These are phyloP conservation scores for Solanum hybrid DNA, from an alignment of 305 asterid species.

Conservation along the genomic window DNA sequence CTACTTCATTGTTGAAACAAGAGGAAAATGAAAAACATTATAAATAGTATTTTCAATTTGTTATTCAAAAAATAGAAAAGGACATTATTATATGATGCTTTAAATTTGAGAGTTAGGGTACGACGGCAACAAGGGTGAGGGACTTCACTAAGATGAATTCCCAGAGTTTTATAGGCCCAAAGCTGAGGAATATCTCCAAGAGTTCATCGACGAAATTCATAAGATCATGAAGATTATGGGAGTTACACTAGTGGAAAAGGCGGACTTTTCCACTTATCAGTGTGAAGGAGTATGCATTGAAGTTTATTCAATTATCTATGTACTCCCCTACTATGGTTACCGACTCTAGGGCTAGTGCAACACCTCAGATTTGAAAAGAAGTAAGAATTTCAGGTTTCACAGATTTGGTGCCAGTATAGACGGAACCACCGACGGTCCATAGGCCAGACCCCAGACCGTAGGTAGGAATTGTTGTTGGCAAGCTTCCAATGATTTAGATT, in stretches of 20 bases:
- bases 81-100: background rate
- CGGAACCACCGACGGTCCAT: background rate
- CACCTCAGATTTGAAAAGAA: background rate
- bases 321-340: background rate
- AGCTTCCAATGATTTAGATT: background rate
- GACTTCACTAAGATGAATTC: background rate
- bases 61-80: background rate
- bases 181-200: background rate
- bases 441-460: background rate
- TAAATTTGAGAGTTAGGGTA: background rate
- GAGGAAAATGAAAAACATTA: background rate
- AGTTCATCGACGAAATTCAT: background rate
- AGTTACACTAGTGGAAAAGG: background rate
- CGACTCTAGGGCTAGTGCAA: background rate
- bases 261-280: background rate
- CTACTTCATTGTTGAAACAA: background rate
- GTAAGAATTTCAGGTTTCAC: background rate
- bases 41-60: background rate
- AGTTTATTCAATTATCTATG: background rate
- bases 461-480: background rate
- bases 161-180: background rate
- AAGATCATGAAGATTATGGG: background rate
- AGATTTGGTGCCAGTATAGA: background rate
- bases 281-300: background rate
- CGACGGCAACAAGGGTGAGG: background rate